These are phyloP conservation scores for Torrubiellomyces zombiae DNA, from an alignment of 2,329 filamentous ascomycete genomes.

Conservation along the genomic window DNA sequence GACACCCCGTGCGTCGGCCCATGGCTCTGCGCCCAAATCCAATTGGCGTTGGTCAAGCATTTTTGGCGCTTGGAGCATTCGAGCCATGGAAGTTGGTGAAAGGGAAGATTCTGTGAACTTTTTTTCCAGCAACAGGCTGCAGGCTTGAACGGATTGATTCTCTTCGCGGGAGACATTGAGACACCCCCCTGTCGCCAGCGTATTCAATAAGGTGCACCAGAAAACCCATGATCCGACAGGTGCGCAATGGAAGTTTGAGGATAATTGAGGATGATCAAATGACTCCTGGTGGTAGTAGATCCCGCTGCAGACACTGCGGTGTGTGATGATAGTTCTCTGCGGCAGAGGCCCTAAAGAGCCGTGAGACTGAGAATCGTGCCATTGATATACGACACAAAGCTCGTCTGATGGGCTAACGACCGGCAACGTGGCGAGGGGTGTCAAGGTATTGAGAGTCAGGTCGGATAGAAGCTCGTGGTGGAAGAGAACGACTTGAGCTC, in stretches of 20 bases:
- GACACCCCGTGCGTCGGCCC: too few relatives aligned
- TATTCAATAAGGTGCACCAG: conserved; percentile 3
- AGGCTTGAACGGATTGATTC: too few relatives aligned
- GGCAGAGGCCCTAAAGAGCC: too few relatives aligned
- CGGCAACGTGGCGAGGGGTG: not conserved
- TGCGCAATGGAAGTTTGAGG: conserved; percentile 1
- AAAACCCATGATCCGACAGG: conserved; percentile 1
- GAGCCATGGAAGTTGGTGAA: too few relatives aligned
- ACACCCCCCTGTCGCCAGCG: conserved; percentile 1
- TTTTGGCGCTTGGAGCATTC: too few relatives aligned
- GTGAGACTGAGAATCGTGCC: not conserved
- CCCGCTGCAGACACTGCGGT: conserved; percentile 3
- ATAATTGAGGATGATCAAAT: conserved; percentile 1
- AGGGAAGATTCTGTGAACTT: too few relatives aligned
- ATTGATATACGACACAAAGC: not conserved
- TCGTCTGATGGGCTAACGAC: conserved; percentile 2
- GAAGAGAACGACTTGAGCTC: not conserved
- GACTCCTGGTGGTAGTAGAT: conserved; percentile 1
- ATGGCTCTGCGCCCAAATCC: too few relatives aligned
- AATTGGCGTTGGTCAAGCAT: too few relatives aligned
- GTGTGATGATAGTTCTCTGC: not conserved
- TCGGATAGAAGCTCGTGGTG: conserved; percentile 1
- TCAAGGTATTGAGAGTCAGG: not conserved
- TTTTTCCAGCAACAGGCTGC: too few relatives aligned
- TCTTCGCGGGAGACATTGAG: too few relatives aligned